phyloP scores from a whole-genome alignment of 1,284 basidiomycete genomes.

The Chiua sp. region DNA sequence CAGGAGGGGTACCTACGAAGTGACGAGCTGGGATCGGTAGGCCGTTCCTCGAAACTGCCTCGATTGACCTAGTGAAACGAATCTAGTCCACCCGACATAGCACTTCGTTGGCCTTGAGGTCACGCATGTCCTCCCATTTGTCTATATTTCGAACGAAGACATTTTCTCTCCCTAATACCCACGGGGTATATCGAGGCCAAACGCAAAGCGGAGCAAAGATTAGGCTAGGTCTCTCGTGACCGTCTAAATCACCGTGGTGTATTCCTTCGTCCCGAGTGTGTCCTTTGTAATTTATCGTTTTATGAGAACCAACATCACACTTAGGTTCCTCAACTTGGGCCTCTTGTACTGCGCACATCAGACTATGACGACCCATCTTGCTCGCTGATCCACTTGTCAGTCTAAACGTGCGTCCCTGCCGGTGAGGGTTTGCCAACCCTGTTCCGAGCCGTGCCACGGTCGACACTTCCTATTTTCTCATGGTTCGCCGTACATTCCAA shows the following conservation, averaged over 20 bases:
- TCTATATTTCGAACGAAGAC: slow-evolving; percentile 96
- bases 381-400: no score
- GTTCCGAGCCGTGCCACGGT: no score
- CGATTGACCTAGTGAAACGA: slow-evolving; percentile 14
- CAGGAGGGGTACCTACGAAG: slow-evolving; percentile 62
- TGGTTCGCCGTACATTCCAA: no score
- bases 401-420: no score
- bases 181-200: slow-evolving; percentile 89
- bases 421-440: no score
- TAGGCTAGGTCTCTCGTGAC: slow-evolving; percentile 54
- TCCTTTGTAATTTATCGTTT: slow-evolving; percentile 14
- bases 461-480: no score
- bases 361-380: no score
- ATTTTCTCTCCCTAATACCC: slow-evolving; percentile 89
- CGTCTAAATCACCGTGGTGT: slow-evolving; percentile 63
- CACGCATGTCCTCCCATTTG: slow-evolving; percentile 68
- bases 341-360: slow-evolving; percentile 98
- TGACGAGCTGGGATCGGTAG: slow-evolving; percentile 90
- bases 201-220: slow-evolving; percentile 82
- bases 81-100: slow-evolving; percentile 43
- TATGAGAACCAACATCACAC: slow-evolving; percentile 12
- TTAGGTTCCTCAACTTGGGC: slow-evolving; percentile 56
- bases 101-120: slow-evolving; percentile 53
- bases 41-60: slow-evolving; percentile 33
- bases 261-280: slow-evolving; percentile 79